Evolutionary conservation across 148 eudicot genomes (phyloP).

Genomic region (Arctostaphylos glauca): DNA sequence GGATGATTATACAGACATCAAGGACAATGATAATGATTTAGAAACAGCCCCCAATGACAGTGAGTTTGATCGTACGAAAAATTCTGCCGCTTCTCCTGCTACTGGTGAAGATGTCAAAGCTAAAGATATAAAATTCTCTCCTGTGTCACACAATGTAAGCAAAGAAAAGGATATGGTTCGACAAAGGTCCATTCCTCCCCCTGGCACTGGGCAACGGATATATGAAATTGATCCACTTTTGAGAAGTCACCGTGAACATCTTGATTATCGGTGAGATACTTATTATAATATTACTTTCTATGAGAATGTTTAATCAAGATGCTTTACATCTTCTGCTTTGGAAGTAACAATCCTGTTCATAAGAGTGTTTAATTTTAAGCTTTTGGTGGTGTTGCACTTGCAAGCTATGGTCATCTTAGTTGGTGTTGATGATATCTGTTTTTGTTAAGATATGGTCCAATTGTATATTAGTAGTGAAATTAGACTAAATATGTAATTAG

Average conservation of each 20-base stretch:
- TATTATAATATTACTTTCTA: not conserved
- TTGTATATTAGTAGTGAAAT: too few relatives aligned
- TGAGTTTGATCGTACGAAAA: conserved; percentile 28
- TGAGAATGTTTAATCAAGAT: conserved; percentile 18
- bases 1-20: conserved; percentile 25
- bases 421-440: not conserved
- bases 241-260: conserved; percentile 60
- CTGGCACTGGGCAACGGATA: conserved; percentile 78
- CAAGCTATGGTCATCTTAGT: conserved; percentile 5
- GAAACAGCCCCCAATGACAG: conserved; percentile 19
- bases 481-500: too few relatives aligned
- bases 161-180: conserved; percentile 31
- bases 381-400: not conserved
- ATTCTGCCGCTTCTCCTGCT: conserved; percentile 24
- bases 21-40: conserved; percentile 19
- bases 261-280: conserved; percentile 77
- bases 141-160: conserved; percentile 29
- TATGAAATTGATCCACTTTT: conserved; percentile 83
- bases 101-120: conserved; percentile 32
- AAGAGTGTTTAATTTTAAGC: not conserved
- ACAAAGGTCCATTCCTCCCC: conserved; percentile 63
- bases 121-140: conserved; percentile 21
- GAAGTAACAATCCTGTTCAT: not conserved
- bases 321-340: conserved; percentile 14
- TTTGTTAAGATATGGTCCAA: too few relatives aligned